Evolutionary conservation across 352 stramenopile genomes (phyloP), one percentile per base, ranked within the genome.

Genomic region (Phytophthora macrochlamydospora): DNA sequence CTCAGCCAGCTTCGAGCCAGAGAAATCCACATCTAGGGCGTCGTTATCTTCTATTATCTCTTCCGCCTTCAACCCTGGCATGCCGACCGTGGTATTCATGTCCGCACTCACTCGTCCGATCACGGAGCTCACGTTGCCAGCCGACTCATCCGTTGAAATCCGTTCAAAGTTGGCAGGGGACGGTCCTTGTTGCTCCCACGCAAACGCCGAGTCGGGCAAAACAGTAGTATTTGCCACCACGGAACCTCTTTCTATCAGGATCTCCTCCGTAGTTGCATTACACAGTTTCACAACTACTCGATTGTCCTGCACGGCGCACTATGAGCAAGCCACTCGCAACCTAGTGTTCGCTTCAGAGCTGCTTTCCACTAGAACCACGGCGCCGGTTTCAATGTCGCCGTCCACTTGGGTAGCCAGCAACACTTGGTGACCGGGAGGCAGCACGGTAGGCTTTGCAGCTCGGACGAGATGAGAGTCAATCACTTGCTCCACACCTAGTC

Each of bases 191-290:
- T 6, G 35, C 9, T 14, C 24, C 11, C 14, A 18, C 29, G 40
- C 51, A 28, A 64, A 59, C 5, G 62, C 54, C 5, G 55, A 60
- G 1, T 59, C 43, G 0, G 48, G 55, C 6, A 69, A 33, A 0
- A 59, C 40, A 0, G 59, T 44, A 0, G 51, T 24, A 4, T 29
- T 12, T 1, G 51, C 32, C 1, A 67, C 28, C 4, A 60, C 6
- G 11, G 37, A 51, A n/a, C 48, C 56, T 12, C 51, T 44, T 9
- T n/a, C 28, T 24, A 67, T 11, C 51, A 35, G 51, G 2, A 31
- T 46, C 32, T 52, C 51, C 5, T 67, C 59, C 0, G 59, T 56
- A 3, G 51, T 52, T 4, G 51, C 33, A 32, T 67, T 67, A 14
- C 51, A 56, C 2, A 60, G 1, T 48, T 61, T 24, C 4, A 60